A percentile compares a stretch with the other conserved stretches of the same genome.
Evolutionary conservation across 768 basidiomycete species (phyloP).

Genomic region (Suillus subaureus): DNA sequence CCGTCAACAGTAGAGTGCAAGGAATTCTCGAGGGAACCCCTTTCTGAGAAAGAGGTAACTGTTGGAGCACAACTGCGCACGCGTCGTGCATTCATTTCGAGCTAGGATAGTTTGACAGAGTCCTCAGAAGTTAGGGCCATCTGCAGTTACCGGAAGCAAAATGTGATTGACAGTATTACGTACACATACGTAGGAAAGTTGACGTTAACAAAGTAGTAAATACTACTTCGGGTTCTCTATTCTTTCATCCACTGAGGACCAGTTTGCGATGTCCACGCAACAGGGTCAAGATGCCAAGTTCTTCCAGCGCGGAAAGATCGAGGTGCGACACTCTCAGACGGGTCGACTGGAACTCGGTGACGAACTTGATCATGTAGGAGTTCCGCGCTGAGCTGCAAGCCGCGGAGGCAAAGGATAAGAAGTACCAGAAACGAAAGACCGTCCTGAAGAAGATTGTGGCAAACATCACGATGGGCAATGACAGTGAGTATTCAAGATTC

Average conservation of each 20-base stretch:
- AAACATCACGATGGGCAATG: slow-evolving; percentile 99
- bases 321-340: slow-evolving; percentile 49
- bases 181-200: background rate
- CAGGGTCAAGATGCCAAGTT: slow-evolving; percentile 89
- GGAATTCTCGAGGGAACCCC: slow-evolving; percentile 21
- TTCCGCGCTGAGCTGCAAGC: slow-evolving; percentile 90
- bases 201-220: background rate
- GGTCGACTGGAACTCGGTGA: slow-evolving; percentile 14
- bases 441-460: slow-evolving; percentile 97
- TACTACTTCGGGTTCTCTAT: slow-evolving; percentile 1
- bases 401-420: slow-evolving; percentile 95
- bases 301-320: slow-evolving; percentile 90
- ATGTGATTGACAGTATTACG: slow-evolving; percentile 14
- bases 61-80: slow-evolving; percentile 9
- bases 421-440: slow-evolving; percentile 89
- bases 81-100: slow-evolving; percentile 15
- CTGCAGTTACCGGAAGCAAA: slow-evolving; percentile 3
- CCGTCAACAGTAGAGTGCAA: slow-evolving; percentile 48
- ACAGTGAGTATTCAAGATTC: slow-evolving; percentile 66
- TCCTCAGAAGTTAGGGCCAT: background rate
- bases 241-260: background rate
- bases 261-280: slow-evolving; percentile 44
- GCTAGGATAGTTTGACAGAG: background rate
- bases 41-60: slow-evolving; percentile 17
- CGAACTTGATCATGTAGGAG: slow-evolving; percentile 52